phyloP scores from a whole-genome alignment of 129 eudicot genomes.

The Cynara cardunculus region DNA sequence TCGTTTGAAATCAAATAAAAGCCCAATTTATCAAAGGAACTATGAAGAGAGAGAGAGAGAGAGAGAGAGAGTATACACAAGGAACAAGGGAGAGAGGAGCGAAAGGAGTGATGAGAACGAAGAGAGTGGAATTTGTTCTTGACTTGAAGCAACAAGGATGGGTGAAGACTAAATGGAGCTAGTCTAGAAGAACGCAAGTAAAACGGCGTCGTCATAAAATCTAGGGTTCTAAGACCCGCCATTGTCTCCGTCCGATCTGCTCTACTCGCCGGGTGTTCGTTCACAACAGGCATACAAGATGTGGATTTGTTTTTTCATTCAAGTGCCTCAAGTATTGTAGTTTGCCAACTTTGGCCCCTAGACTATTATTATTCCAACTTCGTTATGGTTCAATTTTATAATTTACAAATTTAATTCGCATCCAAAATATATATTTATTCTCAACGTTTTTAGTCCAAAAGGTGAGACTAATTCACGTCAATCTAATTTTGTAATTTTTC shows the following conservation, averaged over 20 bases:
- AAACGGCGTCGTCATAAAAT: constrained; percentile 37
- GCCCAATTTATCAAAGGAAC: background rate
- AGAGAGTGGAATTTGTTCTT: constrained; percentile 25
- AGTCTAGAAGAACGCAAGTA: constrained; percentile 18
- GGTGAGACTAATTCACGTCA: background rate
- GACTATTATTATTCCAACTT: background rate
- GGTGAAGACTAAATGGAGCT: constrained; percentile 39
- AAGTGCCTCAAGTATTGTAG: background rate
- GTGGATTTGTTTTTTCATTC: background rate
- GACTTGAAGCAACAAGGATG: constrained; percentile 21
- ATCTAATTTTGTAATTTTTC: too few relatives aligned
- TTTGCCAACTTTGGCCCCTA: background rate
- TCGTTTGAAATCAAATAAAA: background rate
- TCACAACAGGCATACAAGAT: background rate
- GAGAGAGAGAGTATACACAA: constrained; percentile 22
- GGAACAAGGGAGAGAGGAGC: constrained; percentile 36
- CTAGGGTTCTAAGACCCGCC: constrained; percentile 36
- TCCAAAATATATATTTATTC: background rate
- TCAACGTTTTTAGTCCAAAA: background rate
- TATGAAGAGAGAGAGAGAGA: background rate
- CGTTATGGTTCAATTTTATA: background rate
- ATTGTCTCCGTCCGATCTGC: constrained; percentile 11
- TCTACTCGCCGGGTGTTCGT: background rate
- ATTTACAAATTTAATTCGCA: background rate
- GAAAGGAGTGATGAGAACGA: constrained; percentile 12